These are phyloP conservation scores for Pseudogymnoascus sp. DNA, from an alignment of 2,329 filamentous ascomycete species.

Conservation along the genomic window DNA sequence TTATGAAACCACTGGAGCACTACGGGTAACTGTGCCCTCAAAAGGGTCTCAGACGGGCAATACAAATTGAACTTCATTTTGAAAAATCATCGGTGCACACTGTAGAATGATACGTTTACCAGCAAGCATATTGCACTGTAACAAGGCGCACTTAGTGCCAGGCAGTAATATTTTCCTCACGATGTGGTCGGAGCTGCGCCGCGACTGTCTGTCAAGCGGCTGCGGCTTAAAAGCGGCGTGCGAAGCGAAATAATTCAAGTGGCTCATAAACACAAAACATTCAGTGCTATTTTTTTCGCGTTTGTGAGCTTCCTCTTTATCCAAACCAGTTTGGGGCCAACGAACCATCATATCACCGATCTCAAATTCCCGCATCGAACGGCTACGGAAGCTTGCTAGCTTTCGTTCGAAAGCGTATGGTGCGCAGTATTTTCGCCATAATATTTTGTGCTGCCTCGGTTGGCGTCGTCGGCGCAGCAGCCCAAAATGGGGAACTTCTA, in stretches of 20 bases:
- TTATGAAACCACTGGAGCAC: not conserved
- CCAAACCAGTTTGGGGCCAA: not conserved
- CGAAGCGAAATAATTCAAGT: conserved; percentile 3
- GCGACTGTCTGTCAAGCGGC: not conserved
- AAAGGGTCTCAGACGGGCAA: not conserved
- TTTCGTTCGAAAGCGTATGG: not conserved
- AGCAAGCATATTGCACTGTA: not conserved
- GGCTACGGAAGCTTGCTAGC: not conserved
- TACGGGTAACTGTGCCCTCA: not conserved
- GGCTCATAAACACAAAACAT: conserved; percentile 5
- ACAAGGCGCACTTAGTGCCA: not conserved
- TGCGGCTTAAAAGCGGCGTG: conserved; percentile 3
- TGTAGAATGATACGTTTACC: not conserved
- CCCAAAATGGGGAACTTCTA: not conserved
- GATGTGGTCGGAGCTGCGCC: not conserved
- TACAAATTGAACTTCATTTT: not conserved
- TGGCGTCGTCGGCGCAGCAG: conserved; percentile 3
- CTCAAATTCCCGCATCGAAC: not conserved
- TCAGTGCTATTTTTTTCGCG: not conserved
- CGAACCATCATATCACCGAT: conserved; percentile 6
- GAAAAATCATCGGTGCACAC: not conserved
- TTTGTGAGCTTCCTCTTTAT: not conserved
- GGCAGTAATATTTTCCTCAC: not conserved
- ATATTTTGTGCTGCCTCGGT: conserved; percentile 2
- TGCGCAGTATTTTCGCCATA: not conserved